Evolutionary conservation across 768 basidiomycete species (phyloP).

Genomic region (Tulasnella sp.): DNA sequence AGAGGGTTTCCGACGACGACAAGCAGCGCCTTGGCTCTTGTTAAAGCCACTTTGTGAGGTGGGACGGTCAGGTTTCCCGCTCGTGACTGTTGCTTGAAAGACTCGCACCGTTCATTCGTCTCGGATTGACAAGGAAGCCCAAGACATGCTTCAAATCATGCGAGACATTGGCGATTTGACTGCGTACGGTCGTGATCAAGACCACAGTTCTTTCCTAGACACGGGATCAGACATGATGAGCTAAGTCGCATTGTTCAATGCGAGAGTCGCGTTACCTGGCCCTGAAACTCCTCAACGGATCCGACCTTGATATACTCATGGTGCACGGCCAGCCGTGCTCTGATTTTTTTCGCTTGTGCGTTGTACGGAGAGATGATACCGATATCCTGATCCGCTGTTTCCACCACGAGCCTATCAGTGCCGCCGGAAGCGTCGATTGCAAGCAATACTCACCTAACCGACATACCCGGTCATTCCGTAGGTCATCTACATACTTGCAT

Average conservation of each 20-base stretch:
- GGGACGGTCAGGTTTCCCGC: too few species aligned
- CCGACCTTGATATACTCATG: slow-evolving; percentile 4
- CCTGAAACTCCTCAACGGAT: slow-evolving; percentile 15
- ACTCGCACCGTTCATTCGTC: slow-evolving; percentile 9
- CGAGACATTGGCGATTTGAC: background rate
- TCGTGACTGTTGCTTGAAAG: background rate
- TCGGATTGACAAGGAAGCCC: slow-evolving; percentile 14
- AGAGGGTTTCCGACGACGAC: slow-evolving; percentile 1
- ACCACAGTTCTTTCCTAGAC: slow-evolving; percentile 13
- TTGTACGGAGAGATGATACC: slow-evolving; percentile 53
- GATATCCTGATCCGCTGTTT: slow-evolving; percentile 27
- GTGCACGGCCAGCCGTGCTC: slow-evolving; percentile 25
- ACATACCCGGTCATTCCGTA: slow-evolving; percentile 25
- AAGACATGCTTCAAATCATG: slow-evolving; percentile 7
- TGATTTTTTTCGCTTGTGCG: slow-evolving; percentile 44
- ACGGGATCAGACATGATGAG: background rate
- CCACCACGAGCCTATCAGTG: background rate
- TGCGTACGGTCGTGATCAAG: slow-evolving; percentile 14
- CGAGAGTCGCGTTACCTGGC: background rate
- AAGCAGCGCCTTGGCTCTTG: slow-evolving; percentile 3
- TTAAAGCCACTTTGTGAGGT: background rate
- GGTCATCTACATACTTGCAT: slow-evolving; percentile 33
- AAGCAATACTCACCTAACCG: slow-evolving; percentile 12
- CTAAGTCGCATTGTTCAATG: too few species aligned
- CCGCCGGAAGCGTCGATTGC: background rate